Conservation (phyloP, 2,329 filamentous ascomycete genomes). For the Akanthomyces lecanii region DNA sequence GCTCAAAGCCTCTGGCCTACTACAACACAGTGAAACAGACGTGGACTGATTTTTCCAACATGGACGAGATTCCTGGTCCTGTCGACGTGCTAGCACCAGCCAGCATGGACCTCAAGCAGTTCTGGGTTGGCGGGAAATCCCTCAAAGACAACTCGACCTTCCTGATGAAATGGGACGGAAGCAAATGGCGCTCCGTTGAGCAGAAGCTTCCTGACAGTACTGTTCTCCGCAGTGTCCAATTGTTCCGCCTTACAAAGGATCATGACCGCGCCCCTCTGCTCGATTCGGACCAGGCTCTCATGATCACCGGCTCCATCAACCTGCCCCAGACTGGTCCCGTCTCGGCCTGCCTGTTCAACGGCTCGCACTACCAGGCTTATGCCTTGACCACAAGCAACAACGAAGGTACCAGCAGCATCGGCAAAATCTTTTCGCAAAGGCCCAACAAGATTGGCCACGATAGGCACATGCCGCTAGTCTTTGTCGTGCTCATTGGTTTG, state of each 20-base stretch:
- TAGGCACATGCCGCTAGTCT: slow-evolving; percentile 64
- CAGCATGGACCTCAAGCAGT: slow-evolving; percentile 63
- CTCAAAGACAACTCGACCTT: slow-evolving; percentile 62
- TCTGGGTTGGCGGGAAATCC: slow-evolving; percentile 78
- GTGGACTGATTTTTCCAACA: slow-evolving; percentile 63
- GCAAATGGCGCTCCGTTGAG: slow-evolving; percentile 63
- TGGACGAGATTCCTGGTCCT: slow-evolving; percentile 69
- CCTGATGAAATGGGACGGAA: slow-evolving; percentile 77
- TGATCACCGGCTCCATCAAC: slow-evolving; percentile 79
- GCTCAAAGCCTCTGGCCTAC: slow-evolving; percentile 60
- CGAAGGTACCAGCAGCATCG: slow-evolving; percentile 67
- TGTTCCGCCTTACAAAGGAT: slow-evolving; percentile 65
- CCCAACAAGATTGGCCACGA: slow-evolving; percentile 62
- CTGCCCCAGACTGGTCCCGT: slow-evolving; percentile 73
- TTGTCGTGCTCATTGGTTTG: slow-evolving; percentile 75
- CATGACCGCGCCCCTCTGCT: slow-evolving; percentile 65
- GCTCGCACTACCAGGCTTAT: slow-evolving; percentile 72
- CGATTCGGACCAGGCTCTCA: slow-evolving; percentile 62
- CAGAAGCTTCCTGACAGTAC: slow-evolving; percentile 61
- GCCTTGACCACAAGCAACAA: slow-evolving; percentile 67
- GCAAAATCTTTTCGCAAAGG: slow-evolving; percentile 78
- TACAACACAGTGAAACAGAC: slow-evolving; percentile 65
- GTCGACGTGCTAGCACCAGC: slow-evolving; percentile 72
- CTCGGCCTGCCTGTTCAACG: slow-evolving; percentile 85
- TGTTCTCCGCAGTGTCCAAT: slow-evolving; percentile 72